These are phyloP conservation scores for Macrocybe gigantea DNA, from an alignment of 768 basidiomycete species.

Conservation along the genomic window DNA sequence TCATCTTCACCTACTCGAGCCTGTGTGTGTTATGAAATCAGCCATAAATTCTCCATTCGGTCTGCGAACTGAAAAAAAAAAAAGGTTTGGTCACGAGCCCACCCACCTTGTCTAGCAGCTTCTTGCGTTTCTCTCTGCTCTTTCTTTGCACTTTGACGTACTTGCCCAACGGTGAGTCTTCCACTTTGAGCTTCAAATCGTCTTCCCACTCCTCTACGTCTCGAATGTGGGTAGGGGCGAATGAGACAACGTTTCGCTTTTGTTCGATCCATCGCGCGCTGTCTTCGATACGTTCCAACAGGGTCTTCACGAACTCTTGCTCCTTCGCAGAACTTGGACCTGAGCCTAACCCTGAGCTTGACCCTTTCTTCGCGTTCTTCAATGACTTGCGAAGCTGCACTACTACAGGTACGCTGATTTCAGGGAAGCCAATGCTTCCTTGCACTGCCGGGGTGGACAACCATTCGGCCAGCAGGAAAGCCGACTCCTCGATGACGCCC, in stretches of 20 bases:
- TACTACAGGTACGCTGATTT: conserved; percentile 76
- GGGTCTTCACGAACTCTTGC: conserved; percentile 55
- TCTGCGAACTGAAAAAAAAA: not conserved
- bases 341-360: conserved; percentile 31
- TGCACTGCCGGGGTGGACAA: conserved; percentile 65
- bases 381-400: conserved; percentile 67
- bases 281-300: conserved; percentile 87
- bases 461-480: conserved; percentile 79
- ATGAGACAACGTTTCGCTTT: conserved; percentile 60
- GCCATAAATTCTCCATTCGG: conserved; percentile 5
- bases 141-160: conserved; percentile 81
- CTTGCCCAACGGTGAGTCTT: conserved; percentile 73
- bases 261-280: conserved; percentile 74
- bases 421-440: conserved; percentile 90
- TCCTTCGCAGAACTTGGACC: conserved; percentile 43
- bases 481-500: conserved; percentile 74
- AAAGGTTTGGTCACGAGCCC: conserved; percentile 4
- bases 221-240: conserved; percentile 65
- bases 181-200: conserved; percentile 46
- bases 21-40: conserved; percentile 28
- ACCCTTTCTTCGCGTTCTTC: conserved; percentile 37
- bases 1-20: conserved; percentile 68
- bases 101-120: conserved; percentile 68
- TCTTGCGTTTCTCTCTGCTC: conserved; percentile 66
- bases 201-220: conserved; percentile 76